Base-by-base conservation (phyloP, 1,284 basidiomycete species). In the Cryptococcus floricola region DNA sequence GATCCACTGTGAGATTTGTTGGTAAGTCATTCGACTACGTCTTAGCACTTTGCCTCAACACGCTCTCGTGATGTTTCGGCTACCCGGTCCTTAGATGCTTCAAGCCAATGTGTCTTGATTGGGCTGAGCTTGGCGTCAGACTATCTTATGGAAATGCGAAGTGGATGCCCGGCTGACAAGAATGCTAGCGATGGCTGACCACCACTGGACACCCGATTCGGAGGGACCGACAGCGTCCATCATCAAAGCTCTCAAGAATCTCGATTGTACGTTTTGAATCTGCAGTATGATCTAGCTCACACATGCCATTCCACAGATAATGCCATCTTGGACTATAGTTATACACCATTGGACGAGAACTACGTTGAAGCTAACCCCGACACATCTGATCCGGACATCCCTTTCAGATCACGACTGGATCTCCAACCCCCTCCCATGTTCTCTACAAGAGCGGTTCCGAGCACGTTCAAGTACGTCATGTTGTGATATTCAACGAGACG, bases 151-250 rank as follows among this genome's bases (percentile, higher is more conserved):
- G 4, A 16, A 3, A 12, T 38, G 23, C 18, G n/a, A 38, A 16
- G 25, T 38, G 37, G 42, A 51, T 48, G 6, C 7, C 16, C 16
- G 45, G 50, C 41, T 48, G 4, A 53, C n/a, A n/a, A 41, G 48
- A 48, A 27, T 51, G 41, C 50, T 53, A 96, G 92, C 85, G 58
- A 91, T 95, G 88, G 89, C 86, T 43, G 92, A 96, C 71, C 95
- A 85, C 69, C 91, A 95, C 74, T 95, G 85, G 74, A 83, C 86
- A 54, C 89, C 90, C 1, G 80, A 87, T 54, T 79, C 81, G 66
- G 75, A 83, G 23, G 89, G 93, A 66, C 84, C 86, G 3, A 78
- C 91, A 3, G 77, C 85, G 2, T 78, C 84, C 57, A 75, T 96
- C 52, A 84, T 88, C 3, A 66, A 80, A 12, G 84, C 88, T 0